A percentile compares a stretch with the other conserved stretches of the same genome.
Evolutionary conservation across 1,284 basidiomycete species (phyloP).

Genomic region (Filobasidium uniguttulatum): DNA sequence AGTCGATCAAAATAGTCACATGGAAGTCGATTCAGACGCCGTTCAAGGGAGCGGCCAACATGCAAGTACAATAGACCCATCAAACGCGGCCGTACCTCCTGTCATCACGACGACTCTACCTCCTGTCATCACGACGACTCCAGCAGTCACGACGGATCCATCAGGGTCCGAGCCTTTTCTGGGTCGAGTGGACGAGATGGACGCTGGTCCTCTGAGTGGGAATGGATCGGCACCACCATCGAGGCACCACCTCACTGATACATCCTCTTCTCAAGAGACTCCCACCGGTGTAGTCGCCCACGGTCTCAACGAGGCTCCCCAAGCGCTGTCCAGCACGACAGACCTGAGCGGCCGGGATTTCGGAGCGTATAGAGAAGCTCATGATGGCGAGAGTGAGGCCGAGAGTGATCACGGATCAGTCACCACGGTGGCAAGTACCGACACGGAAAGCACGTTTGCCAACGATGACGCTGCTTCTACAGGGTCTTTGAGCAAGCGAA

Average conservation of each 20-base stretch:
- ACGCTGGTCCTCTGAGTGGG: conserved; percentile 29
- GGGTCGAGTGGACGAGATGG: conserved; percentile 37
- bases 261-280: too few relatives aligned
- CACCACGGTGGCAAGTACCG: not conserved
- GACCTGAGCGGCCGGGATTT: conserved; percentile 14
- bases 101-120: too few relatives aligned
- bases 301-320: conserved; percentile 32
- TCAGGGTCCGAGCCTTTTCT: conserved; percentile 32
- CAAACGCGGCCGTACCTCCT: not conserved
- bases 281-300: conserved; percentile 18
- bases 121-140: too few relatives aligned
- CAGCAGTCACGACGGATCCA: conserved; percentile 9
- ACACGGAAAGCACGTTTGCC: not conserved
- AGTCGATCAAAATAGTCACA: not conserved
- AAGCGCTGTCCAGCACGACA: conserved; percentile 32
- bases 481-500: not conserved
- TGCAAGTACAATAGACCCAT: too few relatives aligned
- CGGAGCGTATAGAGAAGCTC: not conserved
- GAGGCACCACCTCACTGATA: too few relatives aligned
- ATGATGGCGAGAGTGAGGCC: not conserved
- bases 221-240: not conserved
- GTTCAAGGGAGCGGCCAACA: too few relatives aligned
- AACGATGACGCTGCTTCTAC: not conserved
- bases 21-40: not conserved
- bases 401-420: not conserved